Evolutionary conservation across 2,329 filamentous ascomycete species (phyloP), one percentile per base, ranked within the genome.

Genomic region (Cordyceps cicadae): DNA sequence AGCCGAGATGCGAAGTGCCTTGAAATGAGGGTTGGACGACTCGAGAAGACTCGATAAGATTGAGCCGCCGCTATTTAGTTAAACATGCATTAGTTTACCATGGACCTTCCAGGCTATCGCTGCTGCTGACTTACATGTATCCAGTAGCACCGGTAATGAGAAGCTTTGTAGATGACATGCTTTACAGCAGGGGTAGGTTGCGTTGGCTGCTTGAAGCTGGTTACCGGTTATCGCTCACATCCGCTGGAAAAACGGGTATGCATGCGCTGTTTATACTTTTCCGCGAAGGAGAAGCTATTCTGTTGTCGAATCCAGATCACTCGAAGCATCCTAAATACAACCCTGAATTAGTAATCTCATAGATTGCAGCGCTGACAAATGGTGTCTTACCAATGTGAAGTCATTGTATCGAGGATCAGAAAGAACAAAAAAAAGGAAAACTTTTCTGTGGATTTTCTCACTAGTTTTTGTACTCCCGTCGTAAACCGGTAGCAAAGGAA

Each of bases 1-100:
- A 0, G 64, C 64, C 0, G 68, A 65, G 54, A 70, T 66, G 19
- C 14, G 39, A 5, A 64, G 17, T 9, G 56, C 52, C 32, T 62
- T 65, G 45, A 70, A 63, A 6, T 65, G 56, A 4, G 64, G 43
- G 32, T 64, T 45, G 39, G 34, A 15, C 34, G 46, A 58, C 14
- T 32, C 41, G 32, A 51, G 15, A 5, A 50, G 46, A 11, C 1
- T 58, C 5, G 45, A 41, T 9, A 58, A 32, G 5, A 51, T 37
- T 19, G 17, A 43, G 12, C 48, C 46, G 15, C 55, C 19, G 9
- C 19, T 58, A 17, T 19, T 3, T 1, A 39, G 19, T 19, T 7
- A 41, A 2, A n/a, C 5, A 11, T 17, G 4, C 5, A 32, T 57
- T 14, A 50, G 15, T 32, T 2, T 17, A 29, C n/a, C 11, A 37